phyloP scores from a whole-genome alignment of 2,329 filamentous ascomycete genomes.

The Sporothrix humicola region DNA sequence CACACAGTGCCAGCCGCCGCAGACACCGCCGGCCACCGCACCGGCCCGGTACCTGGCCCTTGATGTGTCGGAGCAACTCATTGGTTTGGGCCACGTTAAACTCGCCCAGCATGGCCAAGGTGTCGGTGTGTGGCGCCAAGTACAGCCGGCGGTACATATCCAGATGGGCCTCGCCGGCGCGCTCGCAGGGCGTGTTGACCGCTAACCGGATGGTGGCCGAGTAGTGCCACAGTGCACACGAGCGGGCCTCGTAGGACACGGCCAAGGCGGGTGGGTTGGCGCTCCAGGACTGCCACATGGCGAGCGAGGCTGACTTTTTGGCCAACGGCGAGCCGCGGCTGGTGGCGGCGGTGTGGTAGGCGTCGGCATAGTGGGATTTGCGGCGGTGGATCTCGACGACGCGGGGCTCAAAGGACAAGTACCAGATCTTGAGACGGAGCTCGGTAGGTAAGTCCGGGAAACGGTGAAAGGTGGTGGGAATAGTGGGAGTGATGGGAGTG shows the following conservation, averaged over 20 bases:
- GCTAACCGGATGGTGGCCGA: conserved; percentile 43
- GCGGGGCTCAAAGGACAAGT: conserved; percentile 44
- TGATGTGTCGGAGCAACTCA: conserved; percentile 25
- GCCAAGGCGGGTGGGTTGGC: conserved; percentile 45
- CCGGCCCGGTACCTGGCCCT: not conserved
- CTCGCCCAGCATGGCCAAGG: conserved; percentile 45
- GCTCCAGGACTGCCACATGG: conserved; percentile 44
- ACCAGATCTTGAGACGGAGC: conserved; percentile 48
- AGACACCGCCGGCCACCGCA: not conserved
- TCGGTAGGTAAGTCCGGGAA: conserved; percentile 47
- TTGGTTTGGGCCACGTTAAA: conserved; percentile 38
- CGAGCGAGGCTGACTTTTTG: not conserved
- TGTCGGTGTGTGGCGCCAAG: conserved; percentile 44
- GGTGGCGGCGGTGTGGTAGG: conserved; percentile 18
- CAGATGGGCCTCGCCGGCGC: conserved; percentile 37
- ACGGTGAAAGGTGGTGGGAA: conserved; percentile 38
- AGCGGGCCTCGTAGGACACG: conserved; percentile 45
- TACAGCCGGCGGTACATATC: conserved; percentile 42
- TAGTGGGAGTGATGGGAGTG: not conserved
- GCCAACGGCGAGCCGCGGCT: too few species aligned
- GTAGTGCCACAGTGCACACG: conserved; percentile 43
- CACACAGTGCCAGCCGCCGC: conserved; percentile 25
- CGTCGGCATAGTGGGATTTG: conserved; percentile 43
- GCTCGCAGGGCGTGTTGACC: conserved; percentile 35
- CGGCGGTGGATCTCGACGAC: conserved; percentile 46